Evolutionary conservation across 2,329 filamentous ascomycete genomes (phyloP).

Genomic region (Ophiosphaerella narmari): DNA sequence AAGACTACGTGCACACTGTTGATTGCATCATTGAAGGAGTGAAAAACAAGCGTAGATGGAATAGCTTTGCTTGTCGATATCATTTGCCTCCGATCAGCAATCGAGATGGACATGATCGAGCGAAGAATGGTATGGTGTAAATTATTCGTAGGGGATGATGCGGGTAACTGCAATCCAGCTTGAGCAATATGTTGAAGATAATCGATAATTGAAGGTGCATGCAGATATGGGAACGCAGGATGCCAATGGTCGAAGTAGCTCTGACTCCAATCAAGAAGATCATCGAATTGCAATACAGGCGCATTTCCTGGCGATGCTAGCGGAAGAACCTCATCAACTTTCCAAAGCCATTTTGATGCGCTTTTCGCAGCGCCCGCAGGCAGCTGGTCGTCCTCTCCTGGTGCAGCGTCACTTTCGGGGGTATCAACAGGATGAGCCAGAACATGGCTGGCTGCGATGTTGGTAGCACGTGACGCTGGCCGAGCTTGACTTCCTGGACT

Average conservation of each 20-base stretch:
- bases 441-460: constrained; percentile 2
- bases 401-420: constrained; percentile 20
- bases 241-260: constrained; percentile 36
- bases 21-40: constrained; percentile 27
- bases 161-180: constrained; percentile 1
- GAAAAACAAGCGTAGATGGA: constrained; percentile 19
- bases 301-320: background rate
- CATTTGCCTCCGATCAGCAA: constrained; percentile 26
- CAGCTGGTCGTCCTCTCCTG: constrained; percentile 27
- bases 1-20: constrained; percentile 19
- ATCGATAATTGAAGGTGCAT: constrained; percentile 27
- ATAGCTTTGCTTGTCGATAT: constrained; percentile 4
- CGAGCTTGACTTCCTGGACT: constrained; percentile 14
- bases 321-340: constrained; percentile 15
- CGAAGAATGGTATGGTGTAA: constrained; percentile 27
- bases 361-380: constrained; percentile 24
- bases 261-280: constrained; percentile 32
- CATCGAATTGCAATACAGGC: constrained; percentile 17
- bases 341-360: constrained; percentile 28
- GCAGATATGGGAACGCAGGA: constrained; percentile 29
- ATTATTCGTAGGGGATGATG: constrained; percentile 2
- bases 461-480: constrained; percentile 10
- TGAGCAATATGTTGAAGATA: constrained; percentile 16
- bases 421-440: constrained; percentile 12
- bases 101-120: constrained; percentile 29